Base-by-base conservation (phyloP, 2,329 filamentous ascomycete species). In the Monilinia polystroma region DNA sequence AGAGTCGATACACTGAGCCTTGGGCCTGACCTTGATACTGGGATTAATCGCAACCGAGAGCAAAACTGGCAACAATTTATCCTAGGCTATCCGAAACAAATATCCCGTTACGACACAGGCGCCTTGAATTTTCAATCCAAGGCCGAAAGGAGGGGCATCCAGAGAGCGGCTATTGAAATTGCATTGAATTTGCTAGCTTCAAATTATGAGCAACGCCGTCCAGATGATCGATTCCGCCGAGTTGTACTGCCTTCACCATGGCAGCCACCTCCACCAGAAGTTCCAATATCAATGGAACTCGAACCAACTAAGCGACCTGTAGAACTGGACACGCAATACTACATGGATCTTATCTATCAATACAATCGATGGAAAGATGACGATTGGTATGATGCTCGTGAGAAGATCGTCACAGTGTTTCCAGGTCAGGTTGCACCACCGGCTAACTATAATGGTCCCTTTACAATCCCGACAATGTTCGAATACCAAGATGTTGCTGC, bases 191-290 rank as follows among this genome's bases (percentile, higher is more conserved):
- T 73, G 2, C 45, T 75, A 8, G 71, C 71, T 6, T 70, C 70
- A 1, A 76, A 75, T 60, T 67, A 73, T 38, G 74, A 76, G 53
- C 74, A 76, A 54, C 71, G 73, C 56, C 70, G 74, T 11, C 72
- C 72, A 10, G 52, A 67, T 2, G 72, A 75, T 63, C 68, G 70
- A 16, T 75, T 75, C 56, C 68, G 74, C 26, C 63, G 67, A 1
- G 38, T 74, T 23, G 63, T 71, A 11, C 53, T 74, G 2, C 68
- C 69, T 14, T 32, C 60, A 2, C 35, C 58, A 49, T 66, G 68
- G 41, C n/a, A 58, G 32, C 29, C 63, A 14, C 58, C 58, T 54
- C 51, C 56, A 6, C 53, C 64, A 58, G 73, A 75, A 62, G 67
- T 72, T 2, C 69, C 71, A 18, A 52, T 75, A 14, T 70, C 65